Evolutionary conservation across 176 grass and related monocot species (phyloP).

Genomic region (Eremochloa ophiuroides): DNA sequence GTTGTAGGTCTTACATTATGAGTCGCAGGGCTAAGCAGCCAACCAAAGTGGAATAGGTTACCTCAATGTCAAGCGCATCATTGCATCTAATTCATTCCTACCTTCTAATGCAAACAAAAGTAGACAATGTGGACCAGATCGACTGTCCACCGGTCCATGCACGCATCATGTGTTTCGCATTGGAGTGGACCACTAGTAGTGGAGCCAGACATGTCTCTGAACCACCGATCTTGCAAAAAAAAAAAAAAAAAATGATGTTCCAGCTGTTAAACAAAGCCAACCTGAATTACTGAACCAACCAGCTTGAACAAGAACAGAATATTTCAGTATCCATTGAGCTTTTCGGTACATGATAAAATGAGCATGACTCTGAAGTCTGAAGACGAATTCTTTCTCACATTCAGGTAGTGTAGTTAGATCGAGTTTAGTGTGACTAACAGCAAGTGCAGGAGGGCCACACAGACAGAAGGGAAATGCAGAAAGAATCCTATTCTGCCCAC

Average conservation of each 20-base stretch:
- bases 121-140: conserved; percentile 1
- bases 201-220: not conserved
- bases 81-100: not conserved
- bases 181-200: conserved; percentile 5
- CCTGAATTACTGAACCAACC: not conserved
- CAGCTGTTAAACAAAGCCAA: not conserved
- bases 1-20: conserved; percentile 17
- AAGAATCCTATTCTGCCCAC: conserved; percentile 3
- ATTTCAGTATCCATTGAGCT: not conserved
- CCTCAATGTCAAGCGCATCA: not conserved
- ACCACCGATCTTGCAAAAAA: not conserved
- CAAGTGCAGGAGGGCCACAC: not conserved
- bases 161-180: not conserved
- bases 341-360: not conserved
- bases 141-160: not conserved
- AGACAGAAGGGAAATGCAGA: not conserved
- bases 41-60: conserved; percentile 18
- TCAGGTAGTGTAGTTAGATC: not conserved
- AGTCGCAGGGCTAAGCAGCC: not conserved
- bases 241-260: not conserved
- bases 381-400: not conserved
- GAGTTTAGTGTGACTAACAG: not conserved
- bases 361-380: not conserved
- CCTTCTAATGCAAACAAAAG: not conserved
- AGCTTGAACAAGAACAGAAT: not conserved